A percentile compares a stretch with the other conserved stretches of the same genome.
Conservation (phyloP, 805 yeast genomes). For the Lachancea sp. region DNA sequence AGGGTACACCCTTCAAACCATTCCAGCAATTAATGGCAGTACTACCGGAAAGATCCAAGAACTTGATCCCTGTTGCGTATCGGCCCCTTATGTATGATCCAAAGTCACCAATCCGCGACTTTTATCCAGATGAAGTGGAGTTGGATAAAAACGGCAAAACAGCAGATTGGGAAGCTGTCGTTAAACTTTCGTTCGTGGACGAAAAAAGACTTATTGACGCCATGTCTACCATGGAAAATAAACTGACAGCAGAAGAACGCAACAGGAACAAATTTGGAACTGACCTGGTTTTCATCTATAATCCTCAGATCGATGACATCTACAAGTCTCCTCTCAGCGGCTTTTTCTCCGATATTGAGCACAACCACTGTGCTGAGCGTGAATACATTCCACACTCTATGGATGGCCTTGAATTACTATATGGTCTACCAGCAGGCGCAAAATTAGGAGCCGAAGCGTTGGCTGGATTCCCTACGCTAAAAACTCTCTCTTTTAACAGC, state of each 20-base stretch:
- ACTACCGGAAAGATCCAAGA: slow-evolving; percentile 83
- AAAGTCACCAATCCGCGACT: slow-evolving; percentile 79
- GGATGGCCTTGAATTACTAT: slow-evolving; percentile 33
- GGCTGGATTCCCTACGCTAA: slow-evolving; percentile 87
- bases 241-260: slow-evolving; percentile 63
- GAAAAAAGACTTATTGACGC: slow-evolving; percentile 67
- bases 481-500: slow-evolving; percentile 55
- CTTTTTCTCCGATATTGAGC: slow-evolving; percentile 69
- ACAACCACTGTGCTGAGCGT: slow-evolving; percentile 69
- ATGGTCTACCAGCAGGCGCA: slow-evolving; percentile 63
- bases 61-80: slow-evolving; percentile 69
- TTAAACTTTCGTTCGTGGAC: slow-evolving; percentile 85
- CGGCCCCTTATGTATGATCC: slow-evolving; percentile 81
- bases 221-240: slow-evolving; percentile 57
- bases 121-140: slow-evolving; percentile 83
- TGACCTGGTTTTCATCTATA: slow-evolving; percentile 61
- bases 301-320: slow-evolving; percentile 64
- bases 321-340: slow-evolving; percentile 74
- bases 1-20: slow-evolving; percentile 79
- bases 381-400: slow-evolving; percentile 47
- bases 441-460: slow-evolving; percentile 59
- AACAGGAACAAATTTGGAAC: slow-evolving; percentile 68
- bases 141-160: slow-evolving; percentile 91
- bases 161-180: slow-evolving; percentile 97
- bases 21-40: slow-evolving; percentile 97